Evolutionary conservation across 305 asterid species (phyloP), one percentile per base, ranked within the genome.

Genomic region (Fraxinus latifolia): DNA sequence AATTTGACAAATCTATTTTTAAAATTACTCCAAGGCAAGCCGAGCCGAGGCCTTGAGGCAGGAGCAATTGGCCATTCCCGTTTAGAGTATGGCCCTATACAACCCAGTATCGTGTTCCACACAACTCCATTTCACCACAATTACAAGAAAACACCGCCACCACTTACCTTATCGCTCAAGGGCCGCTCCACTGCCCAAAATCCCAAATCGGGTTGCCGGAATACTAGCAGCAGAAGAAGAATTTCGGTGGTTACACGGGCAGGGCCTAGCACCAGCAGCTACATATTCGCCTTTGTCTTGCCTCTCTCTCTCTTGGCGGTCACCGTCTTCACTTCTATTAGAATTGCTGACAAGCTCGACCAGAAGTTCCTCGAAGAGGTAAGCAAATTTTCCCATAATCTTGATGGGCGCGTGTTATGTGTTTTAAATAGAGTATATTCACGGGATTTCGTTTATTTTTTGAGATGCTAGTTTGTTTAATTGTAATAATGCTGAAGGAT

Each of bases 351-450:
- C 80, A 85, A 90, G 86, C 96, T 95, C 68, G 98, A 95, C 87
- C 82, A 91, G 78, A 90, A 95, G 79, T 95, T 88, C 83, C 83
- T 92, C 21, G 97, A 95, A 86, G 97, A 95, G 98, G 98, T 94
- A 77, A 5, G 25, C 3, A 2, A 12, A 47, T 19, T 0, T 19
- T 31, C 55, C 33, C 36, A 62, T n/a, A 3, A 36, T n/a, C 29
- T 34, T 34, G 8, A 34, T 5, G 7, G 39, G 8, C 39, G 39
- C 39, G 39, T 34, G 39, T 34, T 34, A 34, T 34, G 39, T 34
- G 39, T 34, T 0, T 0, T 33, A 4, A 5, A 70, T 76, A 21
- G 21, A 27, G n/a, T 73, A 34, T 36, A 72, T 36, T 68, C 19
- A 9, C 17, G 78, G 77, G 65, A 80, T 85, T 71, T 71, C 5